Evolutionary conservation across 768 basidiomycete genomes (phyloP), one percentile per base, ranked within the genome.

Genomic region (Gelatoporia subvermispora): DNA sequence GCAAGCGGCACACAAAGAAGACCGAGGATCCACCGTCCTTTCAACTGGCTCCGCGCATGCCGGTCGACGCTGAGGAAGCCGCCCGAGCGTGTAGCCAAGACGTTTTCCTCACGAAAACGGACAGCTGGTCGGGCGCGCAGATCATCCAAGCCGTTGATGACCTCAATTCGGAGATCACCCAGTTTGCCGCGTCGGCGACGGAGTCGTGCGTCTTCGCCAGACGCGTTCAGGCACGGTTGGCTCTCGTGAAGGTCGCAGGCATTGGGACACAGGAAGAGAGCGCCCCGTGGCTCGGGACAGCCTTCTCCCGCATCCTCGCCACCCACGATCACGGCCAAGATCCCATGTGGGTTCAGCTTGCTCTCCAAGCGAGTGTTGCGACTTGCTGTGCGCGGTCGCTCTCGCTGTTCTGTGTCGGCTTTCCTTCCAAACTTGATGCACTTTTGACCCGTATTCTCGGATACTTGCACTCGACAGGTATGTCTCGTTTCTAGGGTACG

Each of bases 121-220:
- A 89, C 64, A 58, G 64, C 24, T 86, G 82, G 84, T 86, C 85
- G 2, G 87, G 87, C 11, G 81, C 84, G 1, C 85, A 88, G 61
- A 75, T 89, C 61, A 76, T 89, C 41, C 85, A 89, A 60, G 81
- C 84, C 2, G 80, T 89, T 13, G 82, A 85, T 53, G 87, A 89
- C 58, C 74, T 89, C 63, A 89, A 89, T 60, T 80, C 84, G 0
- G 86, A 88, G 65, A 84, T 88, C 50, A 73, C 86, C n/a, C 87
- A 87, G 53, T 85, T 86, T 50, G 82, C 86, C 8, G 85, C 85
- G 15, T 77, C 82, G 20, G 85, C 84, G 7, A 82, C 84, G 15
- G 87, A 90, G 64, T 70, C 81, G 36, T 81, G 58, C 42, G 52
- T 56, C 10, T 64, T 59, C 41, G 49, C 78, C 55, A 73, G 74